Evolutionary conservation across 2,329 filamentous ascomycete genomes (phyloP).

Genomic region (Xylaria sp.): DNA sequence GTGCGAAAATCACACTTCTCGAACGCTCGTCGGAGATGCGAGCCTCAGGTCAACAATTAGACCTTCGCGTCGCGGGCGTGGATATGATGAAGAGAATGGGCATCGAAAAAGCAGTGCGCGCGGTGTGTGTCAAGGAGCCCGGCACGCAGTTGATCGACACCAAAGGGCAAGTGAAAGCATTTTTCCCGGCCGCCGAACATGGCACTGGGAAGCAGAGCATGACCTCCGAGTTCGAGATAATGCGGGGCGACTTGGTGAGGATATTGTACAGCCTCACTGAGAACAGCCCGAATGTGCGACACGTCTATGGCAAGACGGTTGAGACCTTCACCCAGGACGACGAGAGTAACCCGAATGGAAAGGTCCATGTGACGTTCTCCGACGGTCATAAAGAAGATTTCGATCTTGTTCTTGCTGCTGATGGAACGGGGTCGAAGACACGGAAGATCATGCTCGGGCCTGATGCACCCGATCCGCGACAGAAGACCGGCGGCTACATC

Average conservation of each 20-base stretch:
- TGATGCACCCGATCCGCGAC: slow-evolving; percentile 38
- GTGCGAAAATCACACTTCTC: slow-evolving; percentile 54
- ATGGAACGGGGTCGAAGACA: slow-evolving; percentile 62
- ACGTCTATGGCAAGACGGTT: slow-evolving; percentile 47
- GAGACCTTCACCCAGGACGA: slow-evolving; percentile 46
- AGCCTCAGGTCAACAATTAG: slow-evolving; percentile 57
- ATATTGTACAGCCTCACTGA: slow-evolving; percentile 47
- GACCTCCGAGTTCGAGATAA: slow-evolving; percentile 53
- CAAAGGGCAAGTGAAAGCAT: slow-evolving; percentile 42
- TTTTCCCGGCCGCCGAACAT: slow-evolving; percentile 46
- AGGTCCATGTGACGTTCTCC: slow-evolving; percentile 52
- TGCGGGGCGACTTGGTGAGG: slow-evolving; percentile 51
- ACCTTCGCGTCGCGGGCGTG: slow-evolving; percentile 56
- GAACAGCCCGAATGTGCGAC: slow-evolving; percentile 35
- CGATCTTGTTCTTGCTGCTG: slow-evolving; percentile 65
- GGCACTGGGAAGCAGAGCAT: slow-evolving; percentile 48
- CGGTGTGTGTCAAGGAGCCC: slow-evolving; percentile 52
- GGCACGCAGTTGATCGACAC: slow-evolving; percentile 54
- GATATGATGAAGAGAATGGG: slow-evolving; percentile 55
- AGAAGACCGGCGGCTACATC: slow-evolving; percentile 41
- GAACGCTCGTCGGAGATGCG: slow-evolving; percentile 55
- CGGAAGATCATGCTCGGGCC: slow-evolving; percentile 52
- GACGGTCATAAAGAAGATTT: slow-evolving; percentile 57
- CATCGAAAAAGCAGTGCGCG: slow-evolving; percentile 52
- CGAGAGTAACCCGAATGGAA: slow-evolving; percentile 30